phyloP scores from a whole-genome alignment of 2,329 filamentous ascomycete species.

The Microdochium nivale region DNA sequence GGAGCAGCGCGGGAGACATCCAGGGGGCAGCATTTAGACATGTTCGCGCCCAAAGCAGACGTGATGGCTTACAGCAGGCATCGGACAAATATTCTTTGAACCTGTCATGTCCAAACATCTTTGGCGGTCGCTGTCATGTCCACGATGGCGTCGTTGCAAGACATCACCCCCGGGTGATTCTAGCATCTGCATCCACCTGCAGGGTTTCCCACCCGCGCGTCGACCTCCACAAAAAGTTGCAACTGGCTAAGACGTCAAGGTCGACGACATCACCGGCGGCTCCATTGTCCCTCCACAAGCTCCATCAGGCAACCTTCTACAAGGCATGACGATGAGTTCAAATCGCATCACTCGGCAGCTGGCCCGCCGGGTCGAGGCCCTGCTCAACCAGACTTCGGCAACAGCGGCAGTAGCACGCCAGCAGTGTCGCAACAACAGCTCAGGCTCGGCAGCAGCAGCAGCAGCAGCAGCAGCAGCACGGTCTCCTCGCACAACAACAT shows the following conservation, averaged over 20 bases:
- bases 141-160: too few species aligned
- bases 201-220: background rate
- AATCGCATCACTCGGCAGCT: slow-evolving; percentile 13
- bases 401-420: too few species aligned
- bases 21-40: too few species aligned
- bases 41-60: too few species aligned
- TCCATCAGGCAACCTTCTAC: slow-evolving; percentile 1
- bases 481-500: background rate
- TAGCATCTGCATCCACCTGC: background rate
- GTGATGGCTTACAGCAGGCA: too few species aligned
- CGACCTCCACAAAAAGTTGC: background rate
- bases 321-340: slow-evolving; percentile 14
- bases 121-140: too few species aligned
- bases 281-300: background rate
- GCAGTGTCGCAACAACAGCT: background rate
- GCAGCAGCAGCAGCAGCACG: slow-evolving; percentile 1
- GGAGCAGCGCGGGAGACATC: too few species aligned
- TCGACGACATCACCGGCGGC: background rate
- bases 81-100: too few species aligned
- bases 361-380: slow-evolving; percentile 13
- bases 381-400: slow-evolving; percentile 13
- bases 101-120: too few species aligned
- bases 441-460: background rate
- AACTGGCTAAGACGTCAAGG: background rate
- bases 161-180: background rate